A percentile compares a stretch with the other conserved stretches of the same genome.
phyloP scores from a whole-genome alignment of 2,329 filamentous ascomycete genomes.

The Talaromyces sp. region DNA sequence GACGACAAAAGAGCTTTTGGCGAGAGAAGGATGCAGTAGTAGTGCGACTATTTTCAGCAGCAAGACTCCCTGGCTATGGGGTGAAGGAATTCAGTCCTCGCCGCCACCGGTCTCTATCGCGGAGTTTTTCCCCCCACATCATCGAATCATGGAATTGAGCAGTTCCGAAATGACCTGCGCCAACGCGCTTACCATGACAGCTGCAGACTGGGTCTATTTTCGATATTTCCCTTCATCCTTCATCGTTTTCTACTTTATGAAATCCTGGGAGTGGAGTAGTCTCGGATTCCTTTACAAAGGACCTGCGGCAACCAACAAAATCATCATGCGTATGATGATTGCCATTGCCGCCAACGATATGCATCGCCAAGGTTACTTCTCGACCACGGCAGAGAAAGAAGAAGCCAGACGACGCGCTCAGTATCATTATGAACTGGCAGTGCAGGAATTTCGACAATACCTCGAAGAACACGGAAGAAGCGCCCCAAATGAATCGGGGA shows the following conservation, averaged over 20 bases:
- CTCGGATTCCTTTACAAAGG: conserved; percentile 34
- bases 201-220: conserved; percentile 32
- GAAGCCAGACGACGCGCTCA: conserved; percentile 29
- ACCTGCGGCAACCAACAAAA: conserved; percentile 30
- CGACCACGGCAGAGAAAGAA: conserved; percentile 23
- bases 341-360: conserved; percentile 35
- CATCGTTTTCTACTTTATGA: conserved; percentile 34
- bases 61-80: neutral
- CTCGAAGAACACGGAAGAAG: conserved; percentile 25
- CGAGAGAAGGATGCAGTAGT: neutral
- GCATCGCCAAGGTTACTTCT: conserved; percentile 28
- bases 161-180: conserved; percentile 19
- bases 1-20: neutral
- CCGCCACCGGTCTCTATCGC: neutral
- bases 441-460: conserved; percentile 34
- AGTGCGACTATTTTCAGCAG: neutral
- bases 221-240: conserved; percentile 32
- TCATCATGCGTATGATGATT: conserved; percentile 39
- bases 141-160: neutral
- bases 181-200: conserved; percentile 31
- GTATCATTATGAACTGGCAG: conserved; percentile 33
- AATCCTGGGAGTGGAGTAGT: conserved; percentile 35
- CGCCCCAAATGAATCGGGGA: conserved; percentile 21
- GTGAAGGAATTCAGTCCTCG: neutral
- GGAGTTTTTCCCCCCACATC: conserved; percentile 1